Evolutionary conservation across 148 eudicot species (phyloP).

Genomic region (Amaranthus hypochondriacus): DNA sequence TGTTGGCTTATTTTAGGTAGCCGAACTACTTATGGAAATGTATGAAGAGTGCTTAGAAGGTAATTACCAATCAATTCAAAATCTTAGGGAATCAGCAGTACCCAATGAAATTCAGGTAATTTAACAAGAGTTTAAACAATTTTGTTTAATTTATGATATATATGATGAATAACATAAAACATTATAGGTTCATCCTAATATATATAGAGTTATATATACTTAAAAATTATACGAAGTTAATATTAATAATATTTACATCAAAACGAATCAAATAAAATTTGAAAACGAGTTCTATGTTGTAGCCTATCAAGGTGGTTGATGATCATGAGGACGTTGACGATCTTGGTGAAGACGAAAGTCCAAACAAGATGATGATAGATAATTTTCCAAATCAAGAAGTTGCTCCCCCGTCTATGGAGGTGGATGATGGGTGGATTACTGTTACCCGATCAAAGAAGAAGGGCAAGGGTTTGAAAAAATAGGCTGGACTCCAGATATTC

Average conservation of each 20-base stretch:
- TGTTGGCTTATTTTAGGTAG: slow-evolving; percentile 31
- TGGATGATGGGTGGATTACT: slow-evolving; percentile 44
- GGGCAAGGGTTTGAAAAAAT: slow-evolving; percentile 36
- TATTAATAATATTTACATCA: too few relatives aligned
- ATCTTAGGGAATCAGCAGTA: slow-evolving; percentile 40
- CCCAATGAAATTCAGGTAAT: slow-evolving; percentile 39
- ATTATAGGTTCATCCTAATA: too few relatives aligned
- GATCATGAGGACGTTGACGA: slow-evolving; percentile 25
- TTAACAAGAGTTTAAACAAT: background rate
- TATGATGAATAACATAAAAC: too few relatives aligned
- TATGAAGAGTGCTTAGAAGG: slow-evolving; percentile 70
- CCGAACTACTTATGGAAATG: slow-evolving; percentile 49
- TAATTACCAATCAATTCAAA: slow-evolving; percentile 44
- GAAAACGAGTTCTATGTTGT: background rate
- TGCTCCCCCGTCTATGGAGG: slow-evolving; percentile 18
- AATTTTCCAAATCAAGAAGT: slow-evolving; percentile 17
- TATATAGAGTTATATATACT: too few relatives aligned
- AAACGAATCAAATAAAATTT: too few relatives aligned
- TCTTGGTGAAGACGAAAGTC: slow-evolving; percentile 14
- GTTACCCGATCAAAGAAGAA: slow-evolving; percentile 31
- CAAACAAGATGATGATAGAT: slow-evolving; percentile 36
- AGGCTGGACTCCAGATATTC: background rate
- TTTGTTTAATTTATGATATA: background rate
- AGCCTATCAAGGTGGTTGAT: slow-evolving; percentile 27
- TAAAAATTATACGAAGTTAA: too few relatives aligned